Percentiles rank a stretch among this genome's conserved stretches.
phyloP scores from a whole-genome alignment of 805 yeast genomes.

The Teunomyces gatunensis region DNA sequence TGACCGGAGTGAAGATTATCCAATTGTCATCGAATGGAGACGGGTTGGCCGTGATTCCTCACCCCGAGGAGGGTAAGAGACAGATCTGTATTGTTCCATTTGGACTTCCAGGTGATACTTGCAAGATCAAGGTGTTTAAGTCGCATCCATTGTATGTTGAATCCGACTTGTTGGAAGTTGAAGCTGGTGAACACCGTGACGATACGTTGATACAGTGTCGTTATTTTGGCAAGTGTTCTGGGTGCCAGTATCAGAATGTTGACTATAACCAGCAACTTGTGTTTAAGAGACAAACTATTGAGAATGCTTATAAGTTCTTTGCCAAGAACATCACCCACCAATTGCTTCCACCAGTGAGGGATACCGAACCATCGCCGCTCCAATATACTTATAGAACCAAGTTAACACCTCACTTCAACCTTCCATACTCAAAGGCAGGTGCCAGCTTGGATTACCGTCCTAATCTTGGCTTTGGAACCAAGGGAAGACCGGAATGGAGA shows the following conservation, averaged over 20 bases:
- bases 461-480: slow-evolving; percentile 83
- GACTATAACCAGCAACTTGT: slow-evolving; percentile 69
- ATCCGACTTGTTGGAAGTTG: slow-evolving; percentile 63
- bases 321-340: slow-evolving; percentile 51
- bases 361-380: slow-evolving; percentile 74
- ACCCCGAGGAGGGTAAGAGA: slow-evolving; percentile 48
- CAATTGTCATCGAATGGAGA: slow-evolving; percentile 79
- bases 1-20: slow-evolving; percentile 55
- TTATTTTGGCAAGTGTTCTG: slow-evolving; percentile 91
- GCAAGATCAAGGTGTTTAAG: slow-evolving; percentile 67
- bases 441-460: slow-evolving; percentile 46
- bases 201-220: slow-evolving; percentile 66
- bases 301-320: slow-evolving; percentile 76
- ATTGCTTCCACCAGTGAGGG: slow-evolving; percentile 57
- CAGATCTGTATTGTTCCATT: slow-evolving; percentile 83
- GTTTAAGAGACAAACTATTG: slow-evolving; percentile 71
- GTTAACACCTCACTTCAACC: slow-evolving; percentile 91
- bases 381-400: slow-evolving; percentile 83
- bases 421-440: slow-evolving; percentile 53
- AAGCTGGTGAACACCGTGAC: slow-evolving; percentile 38
- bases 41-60: slow-evolving; percentile 69
- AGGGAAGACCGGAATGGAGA: slow-evolving; percentile 77
- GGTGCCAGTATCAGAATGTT: slow-evolving; percentile 88
- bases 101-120: slow-evolving; percentile 82
- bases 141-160: slow-evolving; percentile 75